Evolutionary conservation across 148 eudicot species (phyloP).

Genomic region (Pharnaceum exiguum): DNA sequence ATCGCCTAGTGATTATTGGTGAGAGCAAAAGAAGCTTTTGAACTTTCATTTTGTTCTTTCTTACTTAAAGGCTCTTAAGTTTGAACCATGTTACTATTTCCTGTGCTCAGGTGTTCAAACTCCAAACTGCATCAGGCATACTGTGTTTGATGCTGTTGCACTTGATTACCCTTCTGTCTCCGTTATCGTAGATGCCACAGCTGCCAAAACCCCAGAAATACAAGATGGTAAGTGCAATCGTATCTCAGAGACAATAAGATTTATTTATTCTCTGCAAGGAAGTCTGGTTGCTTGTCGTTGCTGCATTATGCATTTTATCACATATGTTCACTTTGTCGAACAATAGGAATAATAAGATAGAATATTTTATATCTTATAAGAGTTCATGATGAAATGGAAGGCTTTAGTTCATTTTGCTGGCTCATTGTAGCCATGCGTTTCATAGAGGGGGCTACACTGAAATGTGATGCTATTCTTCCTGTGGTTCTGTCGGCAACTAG

Average conservation of each 20-base stretch:
- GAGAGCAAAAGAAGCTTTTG: slow-evolving; percentile 5
- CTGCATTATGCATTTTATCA: not conserved
- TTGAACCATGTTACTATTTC: not conserved
- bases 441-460: no score
- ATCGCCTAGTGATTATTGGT: slow-evolving; percentile 71
- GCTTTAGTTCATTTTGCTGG: no score
- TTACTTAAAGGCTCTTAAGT: not conserved
- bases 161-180: slow-evolving; percentile 74
- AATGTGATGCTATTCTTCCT: no score
- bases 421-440: no score
- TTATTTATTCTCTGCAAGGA: not conserved
- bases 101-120: slow-evolving; percentile 82
- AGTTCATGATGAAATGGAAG: no score
- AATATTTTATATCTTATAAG: no score
- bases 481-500: no score
- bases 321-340: not conserved
- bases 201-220: slow-evolving; percentile 83
- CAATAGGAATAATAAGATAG: no score
- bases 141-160: slow-evolving; percentile 94
- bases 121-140: slow-evolving; percentile 95
- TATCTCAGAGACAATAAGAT: not conserved
- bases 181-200: slow-evolving; percentile 91
- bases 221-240: slow-evolving; percentile 49
- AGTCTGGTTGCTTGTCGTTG: not conserved
- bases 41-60: not conserved